Conservation (phyloP, 2,329 filamentous ascomycete genomes). For the Venturia asperata region DNA sequence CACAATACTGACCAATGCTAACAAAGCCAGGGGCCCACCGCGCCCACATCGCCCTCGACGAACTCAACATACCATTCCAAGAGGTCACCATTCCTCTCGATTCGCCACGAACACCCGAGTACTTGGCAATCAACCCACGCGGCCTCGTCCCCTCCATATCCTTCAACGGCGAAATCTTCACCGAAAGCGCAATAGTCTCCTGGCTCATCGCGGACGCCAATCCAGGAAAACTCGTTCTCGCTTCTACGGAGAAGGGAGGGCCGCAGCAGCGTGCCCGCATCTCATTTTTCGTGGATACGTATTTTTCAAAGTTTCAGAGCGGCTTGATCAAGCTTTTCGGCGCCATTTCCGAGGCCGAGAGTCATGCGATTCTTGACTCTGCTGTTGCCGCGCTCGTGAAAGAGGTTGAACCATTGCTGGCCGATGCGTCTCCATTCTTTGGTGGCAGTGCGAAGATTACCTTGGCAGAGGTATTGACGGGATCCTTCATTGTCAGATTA, state of each 20-base stretch:
- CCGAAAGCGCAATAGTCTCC: slow-evolving; percentile 4
- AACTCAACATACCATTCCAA: slow-evolving; percentile 12
- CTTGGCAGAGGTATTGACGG: not conserved
- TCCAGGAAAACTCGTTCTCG: slow-evolving; percentile 6
- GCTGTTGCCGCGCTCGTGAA: slow-evolving; percentile 4
- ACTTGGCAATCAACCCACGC: slow-evolving; percentile 2
- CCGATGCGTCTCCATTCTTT: not conserved
- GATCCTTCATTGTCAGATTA: not conserved
- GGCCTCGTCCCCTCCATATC: slow-evolving; percentile 8
- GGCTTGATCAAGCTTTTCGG: not conserved
- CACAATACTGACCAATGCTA: not conserved
- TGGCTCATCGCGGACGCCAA: slow-evolving; percentile 1
- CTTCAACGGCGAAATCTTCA: slow-evolving; percentile 13
- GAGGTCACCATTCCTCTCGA: slow-evolving; percentile 1
- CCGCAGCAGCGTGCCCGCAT: slow-evolving; percentile 5
- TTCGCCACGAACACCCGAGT: slow-evolving; percentile 5
- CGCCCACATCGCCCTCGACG: slow-evolving; percentile 11
- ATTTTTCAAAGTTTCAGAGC: slow-evolving; percentile 15
- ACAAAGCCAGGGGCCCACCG: slow-evolving; percentile 9
- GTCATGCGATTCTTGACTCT: not conserved
- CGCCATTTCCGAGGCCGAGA: not conserved
- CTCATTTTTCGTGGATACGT: slow-evolving; percentile 10
- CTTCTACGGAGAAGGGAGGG: slow-evolving; percentile 6
- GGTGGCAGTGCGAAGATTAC: slow-evolving; percentile 4
- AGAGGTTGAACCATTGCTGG: slow-evolving; percentile 10